These are phyloP conservation scores for Aspergillus carbonarius DNA, from an alignment of 2,329 filamentous ascomycete species.

Conservation along the genomic window DNA sequence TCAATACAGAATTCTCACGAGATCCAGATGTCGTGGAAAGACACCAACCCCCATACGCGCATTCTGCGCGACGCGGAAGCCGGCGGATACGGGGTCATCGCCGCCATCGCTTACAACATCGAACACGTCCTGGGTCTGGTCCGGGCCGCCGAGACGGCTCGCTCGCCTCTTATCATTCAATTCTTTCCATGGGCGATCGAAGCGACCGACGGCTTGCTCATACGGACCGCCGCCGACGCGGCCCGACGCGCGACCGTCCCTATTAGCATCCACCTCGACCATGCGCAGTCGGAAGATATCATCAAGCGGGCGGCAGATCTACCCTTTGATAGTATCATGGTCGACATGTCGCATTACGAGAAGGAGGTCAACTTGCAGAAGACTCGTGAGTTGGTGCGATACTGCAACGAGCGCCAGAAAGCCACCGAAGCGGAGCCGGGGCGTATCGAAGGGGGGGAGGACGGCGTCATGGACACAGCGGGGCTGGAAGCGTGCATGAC, in stretches of 20 bases:
- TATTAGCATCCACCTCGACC: conserved; percentile 64
- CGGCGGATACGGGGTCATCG: conserved; percentile 58
- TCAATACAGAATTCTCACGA: no score
- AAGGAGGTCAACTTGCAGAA: conserved; percentile 66
- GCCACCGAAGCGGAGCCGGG: conserved; percentile 70
- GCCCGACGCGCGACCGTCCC: conserved; percentile 59
- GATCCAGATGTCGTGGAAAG: conserved; percentile 33
- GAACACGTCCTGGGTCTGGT: conserved; percentile 67
- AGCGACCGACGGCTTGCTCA: conserved; percentile 56
- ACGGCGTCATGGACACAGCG: conserved; percentile 69
- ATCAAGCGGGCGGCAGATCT: conserved; percentile 61
- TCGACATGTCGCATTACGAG: conserved; percentile 73
- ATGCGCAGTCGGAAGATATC: conserved; percentile 63
- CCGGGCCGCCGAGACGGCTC: conserved; percentile 64
- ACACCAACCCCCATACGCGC: conserved; percentile 25
- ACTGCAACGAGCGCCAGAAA: conserved; percentile 65
- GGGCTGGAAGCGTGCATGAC: conserved; percentile 65
- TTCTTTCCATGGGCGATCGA: conserved; percentile 70
- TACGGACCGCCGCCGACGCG: conserved; percentile 56
- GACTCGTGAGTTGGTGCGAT: conserved; percentile 61
- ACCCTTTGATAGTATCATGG: conserved; percentile 71
- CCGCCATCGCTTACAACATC: conserved; percentile 50
- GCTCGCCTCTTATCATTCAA: conserved; percentile 65
- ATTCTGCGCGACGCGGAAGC: conserved; percentile 57
- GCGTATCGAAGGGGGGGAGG: conserved; percentile 70